phyloP scores from a whole-genome alignment of 2,329 filamentous ascomycete genomes.

The Zymoseptoria crescenta region DNA sequence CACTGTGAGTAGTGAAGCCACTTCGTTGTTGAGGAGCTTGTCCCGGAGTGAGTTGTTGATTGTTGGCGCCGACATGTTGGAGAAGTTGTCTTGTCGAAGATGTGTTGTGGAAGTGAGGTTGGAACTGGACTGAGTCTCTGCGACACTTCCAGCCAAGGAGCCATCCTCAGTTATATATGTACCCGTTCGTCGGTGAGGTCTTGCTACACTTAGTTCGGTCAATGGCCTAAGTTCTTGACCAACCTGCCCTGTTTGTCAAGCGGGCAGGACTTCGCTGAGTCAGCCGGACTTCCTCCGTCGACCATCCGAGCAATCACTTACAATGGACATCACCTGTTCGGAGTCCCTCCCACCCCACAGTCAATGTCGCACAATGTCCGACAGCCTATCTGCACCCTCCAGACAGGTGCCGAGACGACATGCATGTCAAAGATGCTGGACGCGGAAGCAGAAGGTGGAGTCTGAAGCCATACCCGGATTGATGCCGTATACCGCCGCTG shows the following conservation, averaged over 20 bases:
- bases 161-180: no score
- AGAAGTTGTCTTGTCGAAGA: no score
- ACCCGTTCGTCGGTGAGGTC: no score
- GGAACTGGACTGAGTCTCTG: no score
- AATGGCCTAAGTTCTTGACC: no score
- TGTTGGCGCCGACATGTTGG: no score
- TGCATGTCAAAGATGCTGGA: conserved; percentile 6
- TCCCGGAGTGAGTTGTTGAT: conserved; percentile 6
- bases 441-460: conserved; percentile 4
- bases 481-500: not conserved
- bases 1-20: conserved; percentile 7
- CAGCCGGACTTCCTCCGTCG: not conserved
- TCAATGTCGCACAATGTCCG: no score
- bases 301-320: no score
- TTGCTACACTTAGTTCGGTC: not conserved
- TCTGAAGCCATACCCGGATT: not conserved
- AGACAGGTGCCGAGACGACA: not conserved
- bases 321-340: not conserved
- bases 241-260: no score
- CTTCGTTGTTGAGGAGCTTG: conserved; percentile 5
- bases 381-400: not conserved
- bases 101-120: no score
- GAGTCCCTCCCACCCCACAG: not conserved
- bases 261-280: no score
- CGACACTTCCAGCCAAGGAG: no score